These are phyloP conservation scores for Apiospora sp. DNA, from an alignment of 2,329 filamentous ascomycete genomes.

Conservation along the genomic window DNA sequence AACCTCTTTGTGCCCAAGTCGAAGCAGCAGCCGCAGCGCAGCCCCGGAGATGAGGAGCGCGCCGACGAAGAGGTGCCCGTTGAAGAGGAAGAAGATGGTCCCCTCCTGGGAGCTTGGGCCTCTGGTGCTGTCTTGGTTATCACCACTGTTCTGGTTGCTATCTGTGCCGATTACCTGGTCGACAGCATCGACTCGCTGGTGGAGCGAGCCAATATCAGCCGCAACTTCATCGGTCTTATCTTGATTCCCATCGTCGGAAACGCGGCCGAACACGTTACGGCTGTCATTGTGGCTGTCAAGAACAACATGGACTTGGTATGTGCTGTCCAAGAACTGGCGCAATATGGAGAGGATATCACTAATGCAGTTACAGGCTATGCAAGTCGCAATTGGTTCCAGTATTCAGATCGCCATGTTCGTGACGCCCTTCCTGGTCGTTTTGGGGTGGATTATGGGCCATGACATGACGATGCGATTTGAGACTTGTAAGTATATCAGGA, in stretches of 20 bases:
- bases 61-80: conserved; percentile 37
- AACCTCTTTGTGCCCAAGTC: conserved; percentile 71
- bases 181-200: conserved; percentile 79
- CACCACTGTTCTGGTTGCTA: conserved; percentile 73
- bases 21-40: conserved; percentile 29
- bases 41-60: conserved; percentile 39
- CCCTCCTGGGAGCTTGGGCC: conserved; percentile 68
- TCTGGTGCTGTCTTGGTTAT: conserved; percentile 72
- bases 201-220: conserved; percentile 74
- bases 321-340: background rate
- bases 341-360: conserved; percentile 26
- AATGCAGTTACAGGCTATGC: conserved; percentile 64
- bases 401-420: conserved; percentile 86
- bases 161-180: conserved; percentile 81
- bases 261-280: conserved; percentile 82
- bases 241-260: conserved; percentile 83
- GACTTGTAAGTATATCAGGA: conserved; percentile 55
- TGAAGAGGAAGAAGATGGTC: conserved; percentile 53
- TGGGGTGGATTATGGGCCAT: conserved; percentile 77
- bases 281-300: conserved; percentile 79
- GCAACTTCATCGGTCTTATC: conserved; percentile 82
- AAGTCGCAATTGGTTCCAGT: conserved; percentile 82
- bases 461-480: conserved; percentile 84
- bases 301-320: conserved; percentile 73
- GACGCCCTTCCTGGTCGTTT: conserved; percentile 80